Conservation (phyloP, 768 basidiomycete species). For the Daedaleopsis nitida region DNA sequence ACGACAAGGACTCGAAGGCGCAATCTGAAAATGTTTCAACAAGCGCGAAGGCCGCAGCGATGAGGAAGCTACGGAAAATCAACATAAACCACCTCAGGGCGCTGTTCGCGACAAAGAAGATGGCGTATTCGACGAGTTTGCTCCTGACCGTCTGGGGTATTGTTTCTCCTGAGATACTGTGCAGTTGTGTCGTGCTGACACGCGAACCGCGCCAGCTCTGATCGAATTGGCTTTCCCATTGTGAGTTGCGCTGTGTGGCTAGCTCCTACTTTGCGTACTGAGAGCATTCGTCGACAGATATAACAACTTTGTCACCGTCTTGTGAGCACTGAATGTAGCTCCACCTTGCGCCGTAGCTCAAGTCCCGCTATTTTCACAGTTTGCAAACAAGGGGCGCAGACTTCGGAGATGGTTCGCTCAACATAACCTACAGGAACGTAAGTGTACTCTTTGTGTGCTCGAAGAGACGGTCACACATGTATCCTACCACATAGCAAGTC, state of each 20-base stretch:
- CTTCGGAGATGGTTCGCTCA: conserved; percentile 67
- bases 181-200: background rate
- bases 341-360: background rate
- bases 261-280: background rate
- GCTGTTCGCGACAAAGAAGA: conserved; percentile 51
- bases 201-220: conserved; percentile 39
- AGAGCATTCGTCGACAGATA: conserved; percentile 32
- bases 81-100: conserved; percentile 45
- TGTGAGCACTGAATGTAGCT: conserved; percentile 34
- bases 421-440: conserved; percentile 75
- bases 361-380: conserved; percentile 32
- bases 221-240: conserved; percentile 77
- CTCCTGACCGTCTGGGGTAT: conserved; percentile 55
- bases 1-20: too few species aligned
- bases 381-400: conserved; percentile 63
- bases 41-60: conserved; percentile 37
- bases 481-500: conserved; percentile 39
- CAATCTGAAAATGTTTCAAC: conserved; percentile 25
- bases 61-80: conserved; percentile 40
- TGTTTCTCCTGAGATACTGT: too few species aligned
- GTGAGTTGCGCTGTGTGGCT: conserved; percentile 31
- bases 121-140: conserved; percentile 53
- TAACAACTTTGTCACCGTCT: conserved; percentile 53
- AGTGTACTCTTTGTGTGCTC: conserved; percentile 6
- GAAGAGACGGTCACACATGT: background rate